Conservation (phyloP, 495 filamentous ascomycete species). For the Trichocladium uniseriatum region DNA sequence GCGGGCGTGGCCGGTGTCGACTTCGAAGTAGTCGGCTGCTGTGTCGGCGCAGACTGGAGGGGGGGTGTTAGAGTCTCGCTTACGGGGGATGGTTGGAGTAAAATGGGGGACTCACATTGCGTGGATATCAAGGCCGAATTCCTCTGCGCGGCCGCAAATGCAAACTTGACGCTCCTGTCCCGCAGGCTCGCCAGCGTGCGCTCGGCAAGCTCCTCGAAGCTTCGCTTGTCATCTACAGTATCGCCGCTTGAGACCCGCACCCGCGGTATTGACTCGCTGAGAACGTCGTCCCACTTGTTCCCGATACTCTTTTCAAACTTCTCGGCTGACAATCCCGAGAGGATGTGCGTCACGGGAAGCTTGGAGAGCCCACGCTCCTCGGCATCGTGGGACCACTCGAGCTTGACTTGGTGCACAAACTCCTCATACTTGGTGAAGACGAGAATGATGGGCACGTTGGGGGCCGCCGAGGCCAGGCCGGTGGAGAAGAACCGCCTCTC, state of each 20-base stretch:
- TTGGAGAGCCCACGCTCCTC: conserved; percentile 17
- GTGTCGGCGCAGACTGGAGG: conserved; percentile 15
- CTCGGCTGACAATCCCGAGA: conserved; percentile 16
- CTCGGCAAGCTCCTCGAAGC: conserved; percentile 13
- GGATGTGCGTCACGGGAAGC: conserved; percentile 21
- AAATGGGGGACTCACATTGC: conserved; percentile 3
- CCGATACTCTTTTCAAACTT: conserved; percentile 19
- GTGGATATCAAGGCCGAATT: conserved; percentile 18
- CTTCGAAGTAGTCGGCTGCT: conserved; percentile 20
- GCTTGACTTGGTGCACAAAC: conserved; percentile 17
- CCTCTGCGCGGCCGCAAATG: conserved; percentile 22
- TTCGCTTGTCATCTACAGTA: conserved; percentile 11
- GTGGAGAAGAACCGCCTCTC: conserved; percentile 19
- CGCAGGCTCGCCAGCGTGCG: conserved; percentile 14
- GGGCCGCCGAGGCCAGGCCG: conserved; percentile 2
- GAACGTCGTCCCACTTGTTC: conserved; percentile 14
- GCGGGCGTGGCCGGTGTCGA: conserved; percentile 24
- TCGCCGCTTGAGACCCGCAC: conserved; percentile 17
- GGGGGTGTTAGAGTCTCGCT: not conserved
- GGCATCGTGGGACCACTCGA: conserved; percentile 18
- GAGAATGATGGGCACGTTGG: conserved; percentile 14
- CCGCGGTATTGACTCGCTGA: conserved; percentile 5
- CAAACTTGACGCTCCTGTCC: conserved; percentile 15
- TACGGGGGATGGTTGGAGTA: not conserved
- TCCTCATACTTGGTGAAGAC: conserved; percentile 26